Conservation (phyloP, 2,329 filamentous ascomycete genomes). For the Diaporthe sp. region DNA sequence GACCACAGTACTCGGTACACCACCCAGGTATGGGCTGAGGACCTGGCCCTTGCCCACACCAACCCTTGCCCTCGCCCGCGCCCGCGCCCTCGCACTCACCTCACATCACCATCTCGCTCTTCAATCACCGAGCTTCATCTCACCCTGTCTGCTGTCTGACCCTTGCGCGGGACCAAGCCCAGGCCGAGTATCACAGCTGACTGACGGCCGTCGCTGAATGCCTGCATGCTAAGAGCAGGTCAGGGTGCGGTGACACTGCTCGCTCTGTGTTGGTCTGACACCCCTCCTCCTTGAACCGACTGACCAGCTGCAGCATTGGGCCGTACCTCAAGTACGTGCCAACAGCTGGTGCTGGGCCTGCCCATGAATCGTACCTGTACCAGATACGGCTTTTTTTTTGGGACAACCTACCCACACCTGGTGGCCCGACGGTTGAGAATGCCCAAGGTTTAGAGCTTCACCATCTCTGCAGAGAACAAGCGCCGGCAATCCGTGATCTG, state of each 20-base stretch:
- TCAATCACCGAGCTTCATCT: constrained; percentile 27
- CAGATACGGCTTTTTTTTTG: constrained; percentile 65
- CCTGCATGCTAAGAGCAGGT: constrained; percentile 7
- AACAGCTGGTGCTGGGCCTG: constrained; percentile 44
- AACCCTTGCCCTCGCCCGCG: neutral
- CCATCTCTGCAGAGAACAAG: constrained; percentile 1
- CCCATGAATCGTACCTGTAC: constrained; percentile 62
- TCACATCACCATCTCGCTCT: constrained; percentile 24
- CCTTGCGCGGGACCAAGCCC: constrained; percentile 25
- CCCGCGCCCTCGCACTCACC: constrained; percentile 7
- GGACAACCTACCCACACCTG: constrained; percentile 55
- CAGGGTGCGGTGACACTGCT: constrained; percentile 30
- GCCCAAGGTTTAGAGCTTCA: neutral
- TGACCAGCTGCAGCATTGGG: constrained; percentile 32
- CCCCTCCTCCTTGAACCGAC: constrained; percentile 37
- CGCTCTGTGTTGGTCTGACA: constrained; percentile 24
- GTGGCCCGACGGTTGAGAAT: neutral
- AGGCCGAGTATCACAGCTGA: constrained; percentile 16
- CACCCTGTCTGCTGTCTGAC: neutral
- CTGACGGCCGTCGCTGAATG: constrained; percentile 25
- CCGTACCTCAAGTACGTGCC: constrained; percentile 14
- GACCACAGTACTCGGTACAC: neutral
- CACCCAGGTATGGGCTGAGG: neutral
- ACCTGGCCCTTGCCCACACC: neutral
- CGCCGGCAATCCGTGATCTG: constrained; percentile 21